Percentiles rank a stretch among this genome's conserved stretches.
Conservation (phyloP, 164 flowering plant genomes). For the Warburgia ugandensis region DNA sequence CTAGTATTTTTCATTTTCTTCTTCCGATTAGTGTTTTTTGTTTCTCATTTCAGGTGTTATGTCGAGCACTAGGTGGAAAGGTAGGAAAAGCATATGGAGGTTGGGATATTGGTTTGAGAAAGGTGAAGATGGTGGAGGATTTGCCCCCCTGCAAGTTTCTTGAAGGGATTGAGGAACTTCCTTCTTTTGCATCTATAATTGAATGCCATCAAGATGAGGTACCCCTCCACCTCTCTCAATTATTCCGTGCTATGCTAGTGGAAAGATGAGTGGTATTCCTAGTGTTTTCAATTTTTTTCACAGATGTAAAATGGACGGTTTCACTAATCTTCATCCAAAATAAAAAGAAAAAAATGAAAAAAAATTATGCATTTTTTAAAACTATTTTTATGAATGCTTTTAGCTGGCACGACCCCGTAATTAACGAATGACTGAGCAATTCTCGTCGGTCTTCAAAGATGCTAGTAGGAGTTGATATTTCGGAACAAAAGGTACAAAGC, state of each 20-base stretch:
- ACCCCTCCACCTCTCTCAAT: neutral
- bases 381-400: neutral
- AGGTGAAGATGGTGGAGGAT: conserved; percentile 38
- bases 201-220: conserved; percentile 84
- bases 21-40: neutral
- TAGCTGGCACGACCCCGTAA: neutral
- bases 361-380: neutral
- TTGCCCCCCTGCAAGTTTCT: conserved; percentile 16
- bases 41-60: conserved; percentile 36
- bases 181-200: conserved; percentile 41
- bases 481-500: too few relatives aligned
- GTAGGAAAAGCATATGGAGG: conserved; percentile 49
- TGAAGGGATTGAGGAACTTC: conserved; percentile 25
- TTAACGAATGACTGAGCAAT: too few relatives aligned
- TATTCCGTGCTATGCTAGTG: neutral
- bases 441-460: too few relatives aligned
- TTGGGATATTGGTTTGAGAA: conserved; percentile 76
- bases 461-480: too few relatives aligned
- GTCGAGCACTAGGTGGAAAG: conserved; percentile 75
- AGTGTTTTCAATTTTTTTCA: neutral
- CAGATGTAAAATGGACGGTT: neutral
- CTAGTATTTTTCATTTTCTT: neutral
- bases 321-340: too few relatives aligned
- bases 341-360: too few relatives aligned
- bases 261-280: neutral